Evolutionary conservation across 2,329 filamentous ascomycete genomes (phyloP), one percentile per base, ranked within the genome.

Genomic region (Aspergillus fijiensis): DNA sequence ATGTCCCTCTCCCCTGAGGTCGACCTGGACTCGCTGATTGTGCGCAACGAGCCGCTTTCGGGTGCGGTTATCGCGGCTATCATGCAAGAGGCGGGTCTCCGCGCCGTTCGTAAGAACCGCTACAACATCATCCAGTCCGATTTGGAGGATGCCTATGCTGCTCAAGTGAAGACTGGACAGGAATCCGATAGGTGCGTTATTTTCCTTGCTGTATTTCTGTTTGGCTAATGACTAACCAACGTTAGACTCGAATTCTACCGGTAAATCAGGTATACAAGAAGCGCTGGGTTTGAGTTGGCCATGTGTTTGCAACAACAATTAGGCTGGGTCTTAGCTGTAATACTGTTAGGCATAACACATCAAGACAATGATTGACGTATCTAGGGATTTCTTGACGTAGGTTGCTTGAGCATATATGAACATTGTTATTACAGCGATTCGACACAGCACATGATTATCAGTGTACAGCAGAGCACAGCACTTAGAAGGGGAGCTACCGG

Each of bases 41-140:
- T 97, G 67, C 88, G 95, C 71, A 99, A 98, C 74, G 95, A 99
- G 75, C 95, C 95, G 2, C 82, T 99, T 52, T 96, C 91, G 52
- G 95, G 95, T 70, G 95, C 95, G 59, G 89, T 99, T 69, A 99
- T 99, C 75, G 93, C 95, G 51, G 95, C 95, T 55, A 96, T 99
- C 75, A 99, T 99, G 95, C 95, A 99, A 79, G 95, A 99, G 80
- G 95, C 95, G 33, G 95, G 95, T 67, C 83, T 99, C 68, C 87
- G 93, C 67, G 94, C 94, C 27, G 94, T 98, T 65, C 86, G 94
- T 71, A 98, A 97, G 87, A 98, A 99, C 80, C 84, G 95, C 71
- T 99, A 99, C 81, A 98, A 99, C 79, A 99, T 99, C 76, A 98
- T 99, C 72, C 95, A 99, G 82, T 87, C 85, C 64, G 95, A 99